Base-by-base conservation (phyloP, 2,329 filamentous ascomycete species). In the Elsinoe ampelina region DNA sequence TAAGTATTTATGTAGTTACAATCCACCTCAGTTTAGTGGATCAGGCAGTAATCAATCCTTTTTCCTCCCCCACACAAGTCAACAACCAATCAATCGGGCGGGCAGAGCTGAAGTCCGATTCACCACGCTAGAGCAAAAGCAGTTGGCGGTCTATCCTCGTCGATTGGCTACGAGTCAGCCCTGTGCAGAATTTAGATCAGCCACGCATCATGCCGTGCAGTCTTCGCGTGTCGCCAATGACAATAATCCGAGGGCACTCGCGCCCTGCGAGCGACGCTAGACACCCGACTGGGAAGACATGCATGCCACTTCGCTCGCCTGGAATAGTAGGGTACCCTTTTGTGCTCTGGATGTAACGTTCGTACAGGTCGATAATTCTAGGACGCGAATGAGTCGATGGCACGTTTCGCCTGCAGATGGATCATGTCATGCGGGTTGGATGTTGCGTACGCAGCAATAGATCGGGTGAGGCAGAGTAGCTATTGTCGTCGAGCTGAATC, bases 121-220 rank as follows among this genome's bases (percentile, higher is more conserved):
- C 36, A 30, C 7, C 26, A 30, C 45, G 26, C 45, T 50, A 50
- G 19, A n/a, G 10, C 36, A n/a, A 39, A 39, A 39, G 41, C 13
- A 17, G 41, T 15, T 22, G 19, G 4, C 41, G 41, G 20, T 45
- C 26, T 30, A 19, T 45, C 36, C 13, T 39, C 13, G 41, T 12
- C 15, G 43, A 50, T 50, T 35, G 45, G 45, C 45, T 30, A 6
- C 48, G 48, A 52, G 48, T 52, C 48, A 52, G 45, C 26, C 26
- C 45, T 50, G 45, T 15, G 32, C 19, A 32, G 17, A 38, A 13
- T 39, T 39, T 39, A 17, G 34, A 38, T 12, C 48, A 30, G 26
- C 17, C 17, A 35, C 32, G 41, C 47, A 20, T 51, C 47, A 20
- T 51, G 47, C 47, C 47, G 17, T 51, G 26, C 47, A 17, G 20